These are phyloP conservation scores for Urochloa ruziziensis DNA, from an alignment of 176 grass and related monocot genomes.

Conservation along the genomic window DNA sequence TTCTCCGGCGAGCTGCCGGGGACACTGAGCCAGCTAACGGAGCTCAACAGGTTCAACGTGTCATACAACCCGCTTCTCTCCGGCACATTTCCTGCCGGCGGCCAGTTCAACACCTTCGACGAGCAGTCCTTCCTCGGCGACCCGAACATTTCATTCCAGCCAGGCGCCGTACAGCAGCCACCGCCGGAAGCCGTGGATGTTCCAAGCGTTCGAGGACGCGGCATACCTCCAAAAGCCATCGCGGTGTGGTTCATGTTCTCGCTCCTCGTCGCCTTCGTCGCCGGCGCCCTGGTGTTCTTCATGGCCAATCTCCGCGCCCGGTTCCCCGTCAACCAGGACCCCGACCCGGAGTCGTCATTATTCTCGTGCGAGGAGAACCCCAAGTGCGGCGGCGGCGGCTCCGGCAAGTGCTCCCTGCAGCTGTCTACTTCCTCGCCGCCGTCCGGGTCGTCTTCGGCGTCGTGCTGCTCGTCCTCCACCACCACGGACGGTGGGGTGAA, in stretches of 20 bases:
- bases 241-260: conserved; percentile 45
- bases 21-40: conserved; percentile 50
- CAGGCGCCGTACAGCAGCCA: background rate
- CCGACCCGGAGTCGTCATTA: conserved; percentile 25
- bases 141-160: conserved; percentile 34
- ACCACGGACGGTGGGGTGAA: conserved; percentile 49
- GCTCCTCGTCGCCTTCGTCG: conserved; percentile 42
- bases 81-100: conserved; percentile 42
- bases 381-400: conserved; percentile 25
- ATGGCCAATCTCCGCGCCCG: conserved; percentile 20
- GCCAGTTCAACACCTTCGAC: conserved; percentile 64
- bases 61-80: conserved; percentile 76
- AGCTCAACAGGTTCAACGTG: conserved; percentile 72
- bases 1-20: conserved; percentile 74
- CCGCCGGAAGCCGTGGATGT: background rate
- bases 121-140: conserved; percentile 77
- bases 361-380: conserved; percentile 36
- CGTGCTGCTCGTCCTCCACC: conserved; percentile 34
- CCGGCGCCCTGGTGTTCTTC: conserved; percentile 32
- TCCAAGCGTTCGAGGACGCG: background rate
- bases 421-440: conserved; percentile 24
- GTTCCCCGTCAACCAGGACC: conserved; percentile 43
- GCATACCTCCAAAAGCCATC: conserved; percentile 5
- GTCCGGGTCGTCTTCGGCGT: conserved; percentile 12
- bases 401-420: conserved; percentile 32